Conservation (phyloP, 805 yeast genomes). For the Nakazawaea laoshanensis region DNA sequence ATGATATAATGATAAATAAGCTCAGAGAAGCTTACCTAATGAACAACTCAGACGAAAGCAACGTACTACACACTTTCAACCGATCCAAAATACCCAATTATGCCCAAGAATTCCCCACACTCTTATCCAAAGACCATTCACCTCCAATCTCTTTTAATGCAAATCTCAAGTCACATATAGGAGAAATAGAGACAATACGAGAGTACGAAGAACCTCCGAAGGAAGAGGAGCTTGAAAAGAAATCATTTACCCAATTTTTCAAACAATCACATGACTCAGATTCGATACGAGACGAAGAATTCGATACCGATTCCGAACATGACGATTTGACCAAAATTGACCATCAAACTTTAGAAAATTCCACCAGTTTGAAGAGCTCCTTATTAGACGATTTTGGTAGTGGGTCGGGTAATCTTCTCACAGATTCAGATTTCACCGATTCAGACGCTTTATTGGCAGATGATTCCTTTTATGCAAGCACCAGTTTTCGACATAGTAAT, state of each 20-base stretch:
- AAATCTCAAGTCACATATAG: too few species aligned
- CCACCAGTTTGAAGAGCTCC: constrained; percentile 9
- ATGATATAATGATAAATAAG: constrained; percentile 5
- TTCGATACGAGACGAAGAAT: too few species aligned
- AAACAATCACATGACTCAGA: too few species aligned
- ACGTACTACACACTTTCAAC: constrained; percentile 3
- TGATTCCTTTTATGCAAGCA: constrained; percentile 15
- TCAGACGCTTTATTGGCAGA: constrained; percentile 30
- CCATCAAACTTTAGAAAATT: constrained; percentile 3
- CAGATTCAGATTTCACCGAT: constrained; percentile 35
- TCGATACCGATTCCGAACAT: too few species aligned
- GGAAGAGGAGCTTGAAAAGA: too few species aligned
- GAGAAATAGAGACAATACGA: too few species aligned
- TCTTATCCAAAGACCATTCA: background rate
- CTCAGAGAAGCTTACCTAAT: constrained; percentile 2
- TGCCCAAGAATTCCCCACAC: constrained; percentile 1
- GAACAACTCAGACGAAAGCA: constrained; percentile 4
- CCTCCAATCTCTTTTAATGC: constrained; percentile 12
- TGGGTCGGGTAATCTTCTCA: constrained; percentile 20
- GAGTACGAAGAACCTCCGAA: too few species aligned
- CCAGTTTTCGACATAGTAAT: constrained; percentile 1
- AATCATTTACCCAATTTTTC: too few species aligned
- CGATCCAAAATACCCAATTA: background rate
- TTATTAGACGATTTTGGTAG: constrained; percentile 22
- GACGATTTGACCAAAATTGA: constrained; percentile 11